These are phyloP conservation scores for Xylaria grammica DNA, from an alignment of 495 filamentous ascomycete species.

Conservation along the genomic window DNA sequence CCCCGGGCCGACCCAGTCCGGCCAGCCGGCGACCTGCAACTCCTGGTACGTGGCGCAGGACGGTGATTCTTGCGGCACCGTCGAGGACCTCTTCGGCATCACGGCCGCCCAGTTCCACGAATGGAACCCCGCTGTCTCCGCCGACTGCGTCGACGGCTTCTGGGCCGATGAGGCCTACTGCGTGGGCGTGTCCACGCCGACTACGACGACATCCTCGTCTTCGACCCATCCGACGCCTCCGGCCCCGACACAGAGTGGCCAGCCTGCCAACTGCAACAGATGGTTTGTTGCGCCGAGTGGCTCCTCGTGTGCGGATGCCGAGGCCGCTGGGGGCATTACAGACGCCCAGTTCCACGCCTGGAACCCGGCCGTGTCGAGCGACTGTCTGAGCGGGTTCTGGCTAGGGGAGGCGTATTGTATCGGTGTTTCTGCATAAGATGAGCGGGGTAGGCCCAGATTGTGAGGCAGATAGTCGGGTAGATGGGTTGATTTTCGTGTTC, in stretches of 20 bases:
- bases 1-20: conserved; percentile 28
- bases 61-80: conserved; percentile 24
- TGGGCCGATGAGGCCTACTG: conserved; percentile 11
- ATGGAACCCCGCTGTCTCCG: conserved; percentile 27
- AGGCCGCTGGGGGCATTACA: conserved; percentile 14
- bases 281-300: conserved; percentile 20
- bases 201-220: neutral
- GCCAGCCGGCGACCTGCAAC: conserved; percentile 29
- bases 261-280: conserved; percentile 25
- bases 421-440: neutral
- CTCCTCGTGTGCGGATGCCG: conserved; percentile 28
- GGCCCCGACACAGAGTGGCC: conserved; percentile 22
- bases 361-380: conserved; percentile 29
- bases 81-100: conserved; percentile 24
- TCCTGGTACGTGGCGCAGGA: conserved; percentile 22
- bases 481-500: too few relatives aligned
- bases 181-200: neutral
- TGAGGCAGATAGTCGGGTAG: too few relatives aligned
- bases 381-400: conserved; percentile 22
- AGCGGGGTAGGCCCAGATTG: too few relatives aligned
- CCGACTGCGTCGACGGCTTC: conserved; percentile 21
- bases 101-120: conserved; percentile 26
- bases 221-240: neutral
- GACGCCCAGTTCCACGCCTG: conserved; percentile 26
- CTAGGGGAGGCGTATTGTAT: neutral